Evolutionary conservation across 331 rosid species (phyloP), one percentile per base, ranked within the genome.

Genomic region (Malus hybrid): DNA sequence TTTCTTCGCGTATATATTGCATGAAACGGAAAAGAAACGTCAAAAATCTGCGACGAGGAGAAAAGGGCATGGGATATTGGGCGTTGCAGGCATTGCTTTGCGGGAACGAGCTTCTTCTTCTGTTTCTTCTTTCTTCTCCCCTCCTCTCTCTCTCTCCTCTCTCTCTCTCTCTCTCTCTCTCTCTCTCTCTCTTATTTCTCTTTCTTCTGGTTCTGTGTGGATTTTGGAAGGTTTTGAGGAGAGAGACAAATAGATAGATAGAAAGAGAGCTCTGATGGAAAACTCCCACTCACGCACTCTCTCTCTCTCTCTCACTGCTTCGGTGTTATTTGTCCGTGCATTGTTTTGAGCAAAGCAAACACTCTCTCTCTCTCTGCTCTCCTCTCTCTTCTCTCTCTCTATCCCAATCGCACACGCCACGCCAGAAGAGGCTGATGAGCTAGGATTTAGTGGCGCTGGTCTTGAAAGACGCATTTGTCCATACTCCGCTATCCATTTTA

Each of bases 11-110:
- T 29, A 20, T 12, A 48, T 55, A 52, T 34, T 67, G 71, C 72
- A 67, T 65, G 78, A 76, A 74, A 63, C 20, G 57, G 57, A 52
- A 32, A 69, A 64, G 79, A 54, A 72, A 65, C 76, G 82, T 78
- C 16, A 80, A 69, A 71, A 72, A 52, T 6, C 57, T 52, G 57
- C 20, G 57, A 52, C 57, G 7, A 52, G 57, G 57, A 52, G 10
- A 18, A 6, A 52, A 1, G 4, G 55, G 14, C 48, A 42, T 42
- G 1, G 5, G 48, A 42, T 42, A 42, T 42, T 42, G 48, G 48
- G 48, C 48, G 48, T 42, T 67, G 73, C 88, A 86, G 87, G 76
- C 93, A 88, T 90, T 86, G 92, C 88, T 86, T 87, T 92, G 93
- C 86, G 89, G 36, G 59, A 80, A 83, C 73, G 81, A 80, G 81